Evolutionary conservation across 2,329 filamentous ascomycete species (phyloP).

Genomic region (Cladosporium sp.): DNA sequence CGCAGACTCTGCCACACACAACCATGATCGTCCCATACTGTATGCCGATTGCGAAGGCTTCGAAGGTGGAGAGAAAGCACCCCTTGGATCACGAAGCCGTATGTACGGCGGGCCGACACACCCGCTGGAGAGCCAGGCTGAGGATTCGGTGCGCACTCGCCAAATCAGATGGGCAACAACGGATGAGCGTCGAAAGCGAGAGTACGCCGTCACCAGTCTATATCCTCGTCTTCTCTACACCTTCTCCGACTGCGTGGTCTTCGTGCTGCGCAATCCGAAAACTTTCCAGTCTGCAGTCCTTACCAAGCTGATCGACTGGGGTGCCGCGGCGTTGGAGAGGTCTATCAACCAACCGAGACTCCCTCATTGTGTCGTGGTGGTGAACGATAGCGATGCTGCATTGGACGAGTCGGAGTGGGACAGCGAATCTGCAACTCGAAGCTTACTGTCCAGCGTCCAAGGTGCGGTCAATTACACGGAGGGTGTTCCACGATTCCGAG

Average conservation of each 20-base stretch:
- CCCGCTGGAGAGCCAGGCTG: constrained; percentile 35
- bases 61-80: no score
- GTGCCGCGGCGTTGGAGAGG: constrained; percentile 52
- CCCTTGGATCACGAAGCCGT: no score
- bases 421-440: constrained; percentile 36
- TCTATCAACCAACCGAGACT: constrained; percentile 57
- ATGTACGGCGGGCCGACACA: constrained; percentile 51
- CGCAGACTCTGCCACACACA: constrained; percentile 44
- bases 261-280: constrained; percentile 43
- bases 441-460: constrained; percentile 35
- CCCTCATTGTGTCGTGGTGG: constrained; percentile 56
- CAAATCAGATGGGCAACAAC: constrained; percentile 39
- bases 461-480: constrained; percentile 32
- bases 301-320: constrained; percentile 51
- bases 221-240: constrained; percentile 46
- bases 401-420: constrained; percentile 38
- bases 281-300: constrained; percentile 39
- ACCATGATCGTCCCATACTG: constrained; percentile 41
- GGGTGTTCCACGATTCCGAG: constrained; percentile 36
- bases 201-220: constrained; percentile 41
- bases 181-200: constrained; percentile 35
- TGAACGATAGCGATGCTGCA: constrained; percentile 39
- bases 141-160: constrained; percentile 20
- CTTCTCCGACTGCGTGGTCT: constrained; percentile 47
- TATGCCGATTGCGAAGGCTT: constrained; percentile 55